Percentiles rank a stretch among this genome's conserved stretches.
Evolutionary conservation across 805 yeast species (phyloP).

Genomic region (Candida germanica): DNA sequence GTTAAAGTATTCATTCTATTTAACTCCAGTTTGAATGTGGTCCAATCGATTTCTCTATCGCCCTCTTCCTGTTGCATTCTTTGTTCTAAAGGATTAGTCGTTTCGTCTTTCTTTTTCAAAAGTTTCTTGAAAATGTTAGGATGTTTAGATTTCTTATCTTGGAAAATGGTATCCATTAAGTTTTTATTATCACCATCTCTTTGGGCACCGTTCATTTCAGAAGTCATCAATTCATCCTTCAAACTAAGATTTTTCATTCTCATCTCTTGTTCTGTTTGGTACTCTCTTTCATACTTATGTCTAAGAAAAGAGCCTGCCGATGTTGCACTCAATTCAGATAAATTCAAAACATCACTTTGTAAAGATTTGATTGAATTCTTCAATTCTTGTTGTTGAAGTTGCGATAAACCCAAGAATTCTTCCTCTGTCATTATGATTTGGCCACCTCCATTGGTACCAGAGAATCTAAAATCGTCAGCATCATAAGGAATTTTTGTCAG

Average conservation of each 20-base stretch:
- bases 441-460: constrained; percentile 20
- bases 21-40: constrained; percentile 50
- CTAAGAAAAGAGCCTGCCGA: constrained; percentile 83
- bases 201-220: constrained; percentile 12
- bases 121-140: constrained; percentile 46
- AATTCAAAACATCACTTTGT: constrained; percentile 44
- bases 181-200: constrained; percentile 16
- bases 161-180: constrained; percentile 40
- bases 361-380: constrained; percentile 40
- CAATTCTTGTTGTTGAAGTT: constrained; percentile 34
- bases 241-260: constrained; percentile 21
- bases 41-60: constrained; percentile 36
- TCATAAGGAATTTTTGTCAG: constrained; percentile 27
- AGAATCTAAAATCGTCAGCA: constrained; percentile 35
- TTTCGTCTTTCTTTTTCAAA: constrained; percentile 27
- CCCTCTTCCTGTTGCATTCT: constrained; percentile 22
- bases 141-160: constrained; percentile 40
- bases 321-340: constrained; percentile 80
- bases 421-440: constrained; percentile 22
- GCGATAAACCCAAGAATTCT: constrained; percentile 26
- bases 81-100: constrained; percentile 29
- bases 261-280: constrained; percentile 18
- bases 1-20: constrained; percentile 72
- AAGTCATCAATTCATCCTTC: constrained; percentile 16
- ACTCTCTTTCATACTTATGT: constrained; percentile 54